Percentiles rank a stretch among this genome's conserved stretches.
Evolutionary conservation across 768 basidiomycete species (phyloP).

Genomic region (Botryobasidium botryosum): DNA sequence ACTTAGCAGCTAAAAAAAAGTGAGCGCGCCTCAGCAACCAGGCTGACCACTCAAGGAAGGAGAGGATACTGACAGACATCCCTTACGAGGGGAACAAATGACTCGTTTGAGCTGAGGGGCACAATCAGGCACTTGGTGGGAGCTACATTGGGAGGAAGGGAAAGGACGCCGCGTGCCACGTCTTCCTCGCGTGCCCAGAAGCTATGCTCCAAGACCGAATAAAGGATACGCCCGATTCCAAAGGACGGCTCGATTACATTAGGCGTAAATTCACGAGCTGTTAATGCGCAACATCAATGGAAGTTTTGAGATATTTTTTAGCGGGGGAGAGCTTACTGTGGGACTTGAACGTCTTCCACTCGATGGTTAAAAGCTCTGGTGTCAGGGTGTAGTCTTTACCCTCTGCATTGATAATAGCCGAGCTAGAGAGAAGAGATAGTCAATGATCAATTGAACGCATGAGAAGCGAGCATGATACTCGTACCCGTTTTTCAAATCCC

Average conservation of each 20-base stretch:
- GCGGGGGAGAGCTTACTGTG: constrained; percentile 33
- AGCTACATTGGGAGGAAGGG: constrained; percentile 74
- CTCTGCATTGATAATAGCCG: constrained; percentile 39
- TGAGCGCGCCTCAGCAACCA: constrained; percentile 7
- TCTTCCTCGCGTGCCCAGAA: constrained; percentile 94
- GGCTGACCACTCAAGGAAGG: not conserved
- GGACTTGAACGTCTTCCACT: constrained; percentile 74
- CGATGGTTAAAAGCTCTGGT: constrained; percentile 56
- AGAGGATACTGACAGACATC: constrained; percentile 66
- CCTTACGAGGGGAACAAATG: constrained; percentile 65
- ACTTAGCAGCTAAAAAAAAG: constrained; percentile 45
- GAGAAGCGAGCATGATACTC: constrained; percentile 14
- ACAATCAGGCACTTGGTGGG: constrained; percentile 97
- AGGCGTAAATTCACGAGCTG: constrained; percentile 88
- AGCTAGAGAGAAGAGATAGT: constrained; percentile 21
- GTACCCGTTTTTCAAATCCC: constrained; percentile 58
- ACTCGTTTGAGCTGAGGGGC: constrained; percentile 71
- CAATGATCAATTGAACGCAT: constrained; percentile 4
- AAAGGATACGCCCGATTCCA: constrained; percentile 90
- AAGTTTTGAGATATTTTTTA: not conserved
- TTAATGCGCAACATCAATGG: not conserved
- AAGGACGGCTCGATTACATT: constrained; percentile 99
- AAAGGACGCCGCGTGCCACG: constrained; percentile 78
- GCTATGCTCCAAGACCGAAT: constrained; percentile 83
- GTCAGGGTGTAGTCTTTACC: constrained; percentile 56